phyloP scores from a whole-genome alignment of 2,329 filamentous ascomycete genomes.

The Aspergillus uvarum region DNA sequence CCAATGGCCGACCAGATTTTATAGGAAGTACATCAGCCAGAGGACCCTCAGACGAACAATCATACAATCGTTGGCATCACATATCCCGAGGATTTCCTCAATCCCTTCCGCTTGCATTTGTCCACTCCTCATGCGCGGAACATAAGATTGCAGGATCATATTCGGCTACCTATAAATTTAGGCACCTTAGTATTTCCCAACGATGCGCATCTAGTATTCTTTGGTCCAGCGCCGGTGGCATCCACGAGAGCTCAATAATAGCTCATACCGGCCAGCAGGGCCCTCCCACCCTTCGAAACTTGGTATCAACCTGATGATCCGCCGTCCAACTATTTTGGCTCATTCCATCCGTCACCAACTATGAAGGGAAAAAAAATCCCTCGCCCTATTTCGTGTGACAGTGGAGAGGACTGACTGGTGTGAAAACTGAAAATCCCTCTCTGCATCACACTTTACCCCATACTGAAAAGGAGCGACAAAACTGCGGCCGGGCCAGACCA shows the following conservation, averaged over 20 bases:
- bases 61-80: neutral
- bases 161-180: neutral
- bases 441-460: neutral
- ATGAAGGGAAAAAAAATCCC: neutral
- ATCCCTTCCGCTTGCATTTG: slow-evolving; percentile 5
- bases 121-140: neutral
- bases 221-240: neutral
- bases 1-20: too few species aligned
- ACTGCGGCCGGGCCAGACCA: slow-evolving; percentile 21
- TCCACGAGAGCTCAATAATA: neutral
- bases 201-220: neutral
- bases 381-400: neutral
- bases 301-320: neutral
- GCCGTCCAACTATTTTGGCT: slow-evolving; percentile 6
- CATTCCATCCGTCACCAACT: slow-evolving; percentile 3
- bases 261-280: neutral
- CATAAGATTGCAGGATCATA: neutral
- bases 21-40: too few species aligned
- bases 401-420: neutral
- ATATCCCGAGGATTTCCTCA: slow-evolving; percentile 7
- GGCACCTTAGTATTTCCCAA: neutral
- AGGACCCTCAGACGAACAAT: neutral
- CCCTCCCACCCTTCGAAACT: neutral
- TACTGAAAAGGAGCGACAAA: neutral
- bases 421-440: slow-evolving; percentile 17